phyloP scores from a whole-genome alignment of 495 filamentous ascomycete genomes.

The Podospora fimiseda region DNA sequence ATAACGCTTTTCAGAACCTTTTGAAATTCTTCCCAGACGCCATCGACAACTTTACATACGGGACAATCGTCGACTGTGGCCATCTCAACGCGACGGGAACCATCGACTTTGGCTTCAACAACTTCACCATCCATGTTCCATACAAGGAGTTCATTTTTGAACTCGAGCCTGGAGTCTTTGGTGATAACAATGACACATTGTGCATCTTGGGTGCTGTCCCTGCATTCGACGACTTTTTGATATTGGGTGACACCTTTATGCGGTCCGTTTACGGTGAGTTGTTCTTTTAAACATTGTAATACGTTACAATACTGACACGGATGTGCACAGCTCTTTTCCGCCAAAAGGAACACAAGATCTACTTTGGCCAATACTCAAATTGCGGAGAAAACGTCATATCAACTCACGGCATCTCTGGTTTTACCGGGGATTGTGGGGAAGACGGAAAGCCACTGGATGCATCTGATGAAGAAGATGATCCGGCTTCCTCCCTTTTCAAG shows the following conservation, averaged over 20 bases:
- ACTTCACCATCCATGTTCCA: slow-evolving; percentile 58
- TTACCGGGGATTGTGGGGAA: slow-evolving; percentile 13
- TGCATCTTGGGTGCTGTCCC: slow-evolving; percentile 35
- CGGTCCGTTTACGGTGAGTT: slow-evolving; percentile 66
- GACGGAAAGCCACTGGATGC: background rate
- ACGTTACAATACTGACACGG: background rate
- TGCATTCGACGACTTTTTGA: slow-evolving; percentile 23
- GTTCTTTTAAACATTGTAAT: background rate
- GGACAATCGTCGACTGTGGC: slow-evolving; percentile 41
- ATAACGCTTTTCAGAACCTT: slow-evolving; percentile 49
- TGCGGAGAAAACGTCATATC: slow-evolving; percentile 19
- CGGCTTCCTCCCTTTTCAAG: background rate
- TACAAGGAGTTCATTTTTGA: slow-evolving; percentile 67
- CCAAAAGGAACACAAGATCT: slow-evolving; percentile 21
- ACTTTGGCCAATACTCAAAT: slow-evolving; percentile 15
- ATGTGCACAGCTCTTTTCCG: slow-evolving; percentile 16
- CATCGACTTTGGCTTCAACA: slow-evolving; percentile 58
- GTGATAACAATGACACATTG: slow-evolving; percentile 28
- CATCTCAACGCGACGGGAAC: slow-evolving; percentile 48
- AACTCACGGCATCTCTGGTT: slow-evolving; percentile 10
- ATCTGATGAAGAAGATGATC: background rate
- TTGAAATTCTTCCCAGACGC: slow-evolving; percentile 54
- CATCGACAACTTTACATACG: slow-evolving; percentile 34
- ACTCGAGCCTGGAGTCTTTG: slow-evolving; percentile 20
- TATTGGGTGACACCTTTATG: slow-evolving; percentile 78